Conservation (phyloP, 73 alveolate species). For the Symbiodinium natans region DNA sequence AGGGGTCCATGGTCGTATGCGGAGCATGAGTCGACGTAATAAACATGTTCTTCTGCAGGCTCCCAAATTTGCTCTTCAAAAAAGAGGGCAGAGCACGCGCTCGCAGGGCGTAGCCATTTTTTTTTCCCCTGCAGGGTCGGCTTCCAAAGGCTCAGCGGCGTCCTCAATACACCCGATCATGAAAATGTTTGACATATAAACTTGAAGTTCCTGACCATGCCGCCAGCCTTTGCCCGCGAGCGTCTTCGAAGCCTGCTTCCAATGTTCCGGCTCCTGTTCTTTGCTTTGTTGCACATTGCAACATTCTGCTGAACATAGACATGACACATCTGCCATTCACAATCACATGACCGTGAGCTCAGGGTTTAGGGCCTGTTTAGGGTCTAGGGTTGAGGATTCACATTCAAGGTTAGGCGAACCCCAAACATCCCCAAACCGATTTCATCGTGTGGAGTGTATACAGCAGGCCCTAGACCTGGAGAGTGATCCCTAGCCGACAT, state of each 20-base stretch:
- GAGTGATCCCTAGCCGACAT: neutral
- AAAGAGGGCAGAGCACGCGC: neutral
- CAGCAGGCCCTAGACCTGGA: neutral
- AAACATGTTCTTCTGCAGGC: too few relatives aligned
- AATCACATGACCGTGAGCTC: neutral
- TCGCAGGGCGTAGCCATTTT: neutral
- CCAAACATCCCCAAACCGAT: neutral
- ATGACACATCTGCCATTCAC: neutral
- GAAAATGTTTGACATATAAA: neutral
- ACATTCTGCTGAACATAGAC: neutral
- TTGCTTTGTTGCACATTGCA: neutral
- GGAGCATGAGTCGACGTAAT: neutral
- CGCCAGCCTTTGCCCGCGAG: neutral
- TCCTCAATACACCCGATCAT: neutral
- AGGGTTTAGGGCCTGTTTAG: neutral
- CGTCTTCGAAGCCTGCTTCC: slow-evolving; percentile 79
- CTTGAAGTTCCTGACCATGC: neutral
- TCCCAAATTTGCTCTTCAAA: too few relatives aligned
- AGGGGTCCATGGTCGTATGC: neutral
- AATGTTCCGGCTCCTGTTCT: slow-evolving; percentile 73
- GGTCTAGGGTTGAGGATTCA: neutral
- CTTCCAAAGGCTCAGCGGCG: neutral
- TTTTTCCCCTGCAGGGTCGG: neutral
- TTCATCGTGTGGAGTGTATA: too few relatives aligned
- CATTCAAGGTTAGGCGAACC: neutral